Percentiles rank a stretch among this genome's conserved stretches.
Evolutionary conservation across 2,329 filamentous ascomycete genomes (phyloP).

Genomic region (Diplodia corticola): DNA sequence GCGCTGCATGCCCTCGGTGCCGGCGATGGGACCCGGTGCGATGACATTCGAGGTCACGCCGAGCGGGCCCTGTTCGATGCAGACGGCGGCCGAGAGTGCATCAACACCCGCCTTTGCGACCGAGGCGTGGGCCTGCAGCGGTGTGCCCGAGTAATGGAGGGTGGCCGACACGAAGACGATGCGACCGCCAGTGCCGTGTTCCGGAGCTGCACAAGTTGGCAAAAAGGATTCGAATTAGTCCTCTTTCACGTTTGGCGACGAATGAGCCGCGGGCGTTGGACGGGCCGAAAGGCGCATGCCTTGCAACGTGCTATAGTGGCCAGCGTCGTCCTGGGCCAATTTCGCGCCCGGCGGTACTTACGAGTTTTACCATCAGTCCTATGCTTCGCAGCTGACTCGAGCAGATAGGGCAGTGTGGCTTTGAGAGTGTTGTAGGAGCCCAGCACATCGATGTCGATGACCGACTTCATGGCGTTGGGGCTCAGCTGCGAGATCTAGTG

Average conservation of each 20-base stretch:
- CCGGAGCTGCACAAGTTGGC: conserved; percentile 28
- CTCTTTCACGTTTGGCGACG: neutral
- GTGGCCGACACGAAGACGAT: conserved; percentile 90
- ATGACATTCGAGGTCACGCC: conserved; percentile 89
- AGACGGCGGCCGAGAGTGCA: conserved; percentile 73
- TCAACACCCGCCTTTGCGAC: conserved; percentile 92
- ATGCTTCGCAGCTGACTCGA: conserved; percentile 68
- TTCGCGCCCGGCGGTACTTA: conserved; percentile 29
- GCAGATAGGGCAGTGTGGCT: conserved; percentile 79
- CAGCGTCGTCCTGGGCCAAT: conserved; percentile 29
- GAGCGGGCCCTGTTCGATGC: conserved; percentile 85
- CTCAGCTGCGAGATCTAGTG: conserved; percentile 71
- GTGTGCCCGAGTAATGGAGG: conserved; percentile 84
- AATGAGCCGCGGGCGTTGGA: neutral
- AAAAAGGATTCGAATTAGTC: neutral
- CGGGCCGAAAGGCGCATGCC: conserved; percentile 9
- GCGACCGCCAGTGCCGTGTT: conserved; percentile 67
- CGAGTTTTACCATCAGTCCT: conserved; percentile 59
- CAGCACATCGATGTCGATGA: conserved; percentile 94
- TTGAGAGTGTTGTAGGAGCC: conserved; percentile 96
- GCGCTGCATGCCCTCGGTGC: conserved; percentile 66
- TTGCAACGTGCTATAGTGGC: conserved; percentile 34
- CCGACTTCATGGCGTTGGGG: conserved; percentile 87
- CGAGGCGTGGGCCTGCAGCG: conserved; percentile 84
- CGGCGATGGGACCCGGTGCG: conserved; percentile 80